A percentile compares a stretch with the other conserved stretches of the same genome.
phyloP scores from a whole-genome alignment of 208 protist genomes.

The Leishmania guyanensis region DNA sequence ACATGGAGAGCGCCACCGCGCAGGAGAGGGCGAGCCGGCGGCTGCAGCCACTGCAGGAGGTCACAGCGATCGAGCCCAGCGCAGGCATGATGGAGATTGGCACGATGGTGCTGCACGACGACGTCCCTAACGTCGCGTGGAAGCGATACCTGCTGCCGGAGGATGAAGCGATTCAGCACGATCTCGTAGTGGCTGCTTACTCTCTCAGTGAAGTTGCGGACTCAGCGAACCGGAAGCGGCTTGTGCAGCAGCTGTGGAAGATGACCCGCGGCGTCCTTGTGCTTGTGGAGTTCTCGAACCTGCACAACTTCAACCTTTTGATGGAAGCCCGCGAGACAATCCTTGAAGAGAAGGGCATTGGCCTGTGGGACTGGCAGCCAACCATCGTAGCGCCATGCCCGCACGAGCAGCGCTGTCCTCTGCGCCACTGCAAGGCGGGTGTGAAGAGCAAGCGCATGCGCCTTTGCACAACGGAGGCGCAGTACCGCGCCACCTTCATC shows the following conservation, averaged over 20 bases:
- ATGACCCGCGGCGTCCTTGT: constrained; percentile 86
- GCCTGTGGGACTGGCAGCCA: constrained; percentile 90
- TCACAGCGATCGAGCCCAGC: constrained; percentile 85
- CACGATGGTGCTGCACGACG: constrained; percentile 88
- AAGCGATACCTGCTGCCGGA: constrained; percentile 87
- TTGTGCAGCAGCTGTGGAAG: constrained; percentile 89
- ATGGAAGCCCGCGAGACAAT: constrained; percentile 89
- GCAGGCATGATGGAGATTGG: constrained; percentile 92
- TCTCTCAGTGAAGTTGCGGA: constrained; percentile 85
- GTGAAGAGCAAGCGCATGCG: constrained; percentile 89
- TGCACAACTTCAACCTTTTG: constrained; percentile 87
- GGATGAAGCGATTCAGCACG: constrained; percentile 81
- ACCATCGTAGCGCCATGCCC: constrained; percentile 88
- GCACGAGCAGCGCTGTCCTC: constrained; percentile 80
- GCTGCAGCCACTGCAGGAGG: constrained; percentile 79
- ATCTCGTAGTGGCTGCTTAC: constrained; percentile 86
- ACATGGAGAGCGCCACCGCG: constrained; percentile 64
- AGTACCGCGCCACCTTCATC: constrained; percentile 87
- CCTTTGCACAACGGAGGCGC: constrained; percentile 82
- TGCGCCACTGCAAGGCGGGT: constrained; percentile 82
- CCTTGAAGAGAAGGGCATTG: constrained; percentile 84
- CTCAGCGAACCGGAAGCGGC: constrained; percentile 50
- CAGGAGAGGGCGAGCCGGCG: constrained; percentile 52
- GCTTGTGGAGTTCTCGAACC: constrained; percentile 83
- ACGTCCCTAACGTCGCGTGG: constrained; percentile 87